Evolutionary conservation across 1,139 yeast species (phyloP), one percentile per base, ranked within the genome.

Genomic region (Suhomyces choctaworum): DNA sequence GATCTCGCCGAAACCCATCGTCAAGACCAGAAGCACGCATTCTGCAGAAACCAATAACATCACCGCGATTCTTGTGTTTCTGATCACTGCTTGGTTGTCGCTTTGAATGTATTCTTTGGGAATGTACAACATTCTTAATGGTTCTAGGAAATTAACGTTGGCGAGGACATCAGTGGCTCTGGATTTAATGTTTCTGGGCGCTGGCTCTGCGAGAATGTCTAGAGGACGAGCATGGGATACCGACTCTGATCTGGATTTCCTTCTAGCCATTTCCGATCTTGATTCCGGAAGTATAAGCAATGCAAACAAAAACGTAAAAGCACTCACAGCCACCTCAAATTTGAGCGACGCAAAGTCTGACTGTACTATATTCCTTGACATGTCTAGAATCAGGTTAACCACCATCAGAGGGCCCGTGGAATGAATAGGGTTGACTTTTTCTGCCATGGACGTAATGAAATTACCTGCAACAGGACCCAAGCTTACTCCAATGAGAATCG

Each of bases 391-490:
- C 20, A 17, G 20, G 6, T 17, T 17, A n/a, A n/a, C n/a, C n/a
- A n/a, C n/a, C n/a, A n/a, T n/a, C n/a, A n/a, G n/a, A n/a, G n/a
- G n/a, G 8, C 20, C 20, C 8, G 20, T 8, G 20, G 20, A 17
- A 17, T 17, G 6, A 6, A 17, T 8, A 7, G 8, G 6, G 20
- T 17, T 8, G 20, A 27, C 14, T 9, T 32, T 32, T n/a, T 25
- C 23, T 7, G 40, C 31, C 15, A 16, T 22, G 8, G 34, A 22
- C 19, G 29, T 35, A 12, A 41, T 31, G 17, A 65, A 37, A 36
- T 81, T 77, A 1, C 86, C 85, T 2, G 72, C 37, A 22, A 78
- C 40, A 0, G 95, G 94, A 1, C 92, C 92, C 11, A 73, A 17
- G 1, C 83, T 80, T 43, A 80, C 53, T 0, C 90, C 90, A 4